Conservation (phyloP, 2,329 filamentous ascomycete species). For the Hypoxylon sp. region DNA sequence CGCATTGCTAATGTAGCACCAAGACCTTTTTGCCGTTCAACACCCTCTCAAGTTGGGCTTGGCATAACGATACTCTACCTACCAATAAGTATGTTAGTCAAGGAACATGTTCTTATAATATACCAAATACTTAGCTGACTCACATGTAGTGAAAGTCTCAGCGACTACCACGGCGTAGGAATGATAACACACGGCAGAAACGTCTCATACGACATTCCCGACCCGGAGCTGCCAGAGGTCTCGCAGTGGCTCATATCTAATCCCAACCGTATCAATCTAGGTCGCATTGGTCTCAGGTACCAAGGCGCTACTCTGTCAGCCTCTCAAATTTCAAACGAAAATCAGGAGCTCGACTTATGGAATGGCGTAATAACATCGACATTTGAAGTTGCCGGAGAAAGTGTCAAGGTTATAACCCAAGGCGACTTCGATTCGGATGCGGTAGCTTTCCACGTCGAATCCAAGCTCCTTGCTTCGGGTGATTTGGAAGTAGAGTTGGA, state of each 20-base stretch:
- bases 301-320: constrained; percentile 52
- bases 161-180: constrained; percentile 55
- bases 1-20: constrained; percentile 8
- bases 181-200: constrained; percentile 57
- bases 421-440: constrained; percentile 59
- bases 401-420: constrained; percentile 56
- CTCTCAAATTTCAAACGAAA: constrained; percentile 50
- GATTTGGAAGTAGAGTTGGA: constrained; percentile 59
- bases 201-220: constrained; percentile 58
- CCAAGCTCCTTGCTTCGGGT: constrained; percentile 53
- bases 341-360: constrained; percentile 58
- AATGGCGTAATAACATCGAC: constrained; percentile 58
- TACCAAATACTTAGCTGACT: neutral
- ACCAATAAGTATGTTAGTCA: constrained; percentile 49
- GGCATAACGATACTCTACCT: constrained; percentile 57
- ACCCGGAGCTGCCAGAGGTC: constrained; percentile 55
- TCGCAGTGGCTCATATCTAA: constrained; percentile 69
- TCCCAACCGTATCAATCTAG: constrained; percentile 62
- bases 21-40: constrained; percentile 52
- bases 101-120: neutral
- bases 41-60: constrained; percentile 52
- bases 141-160: constrained; percentile 47
- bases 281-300: constrained; percentile 60
- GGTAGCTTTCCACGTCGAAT: constrained; percentile 57
- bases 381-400: constrained; percentile 53